A percentile compares a stretch with the other conserved stretches of the same genome.
Evolutionary conservation across 352 stramenopile genomes (phyloP).

Genomic region (Aphanomyces invadans): DNA sequence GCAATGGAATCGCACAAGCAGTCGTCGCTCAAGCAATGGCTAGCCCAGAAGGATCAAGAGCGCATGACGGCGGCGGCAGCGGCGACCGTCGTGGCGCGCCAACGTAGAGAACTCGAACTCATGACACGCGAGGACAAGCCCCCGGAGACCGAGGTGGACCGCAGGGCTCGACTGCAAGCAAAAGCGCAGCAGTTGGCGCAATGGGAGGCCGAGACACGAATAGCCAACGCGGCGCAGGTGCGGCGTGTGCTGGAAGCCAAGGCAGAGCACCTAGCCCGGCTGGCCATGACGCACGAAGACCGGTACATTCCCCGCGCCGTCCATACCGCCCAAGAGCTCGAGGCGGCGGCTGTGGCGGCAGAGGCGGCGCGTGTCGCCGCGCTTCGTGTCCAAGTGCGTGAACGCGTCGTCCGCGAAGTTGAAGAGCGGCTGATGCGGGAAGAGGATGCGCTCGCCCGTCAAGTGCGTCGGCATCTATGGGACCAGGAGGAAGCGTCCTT

Average conservation of each 20-base stretch:
- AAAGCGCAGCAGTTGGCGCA: not conserved
- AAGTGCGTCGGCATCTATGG: not conserved
- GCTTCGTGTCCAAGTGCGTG: slow-evolving; percentile 1
- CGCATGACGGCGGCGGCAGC: not conserved
- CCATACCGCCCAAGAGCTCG: not conserved
- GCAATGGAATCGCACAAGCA: not conserved
- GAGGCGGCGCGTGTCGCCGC: not conserved
- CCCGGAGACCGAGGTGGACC: slow-evolving; percentile 10
- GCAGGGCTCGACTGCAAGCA: not conserved
- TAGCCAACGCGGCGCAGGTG: not conserved
- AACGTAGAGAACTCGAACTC: not conserved
- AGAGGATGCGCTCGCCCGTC: not conserved
- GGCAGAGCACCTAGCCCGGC: not conserved
- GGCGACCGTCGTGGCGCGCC: not conserved
- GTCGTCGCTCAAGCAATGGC: not conserved
- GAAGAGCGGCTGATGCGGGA: slow-evolving; percentile 8
- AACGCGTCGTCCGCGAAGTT: not conserved
- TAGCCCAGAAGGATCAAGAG: not conserved
- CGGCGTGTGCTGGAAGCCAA: not conserved
- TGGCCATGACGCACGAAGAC: not conserved
- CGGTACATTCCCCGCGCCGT: not conserved
- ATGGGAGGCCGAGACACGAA: not conserved
- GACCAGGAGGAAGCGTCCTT: not conserved
- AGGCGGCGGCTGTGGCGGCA: not conserved
- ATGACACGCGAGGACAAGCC: slow-evolving; percentile 20